These are phyloP conservation scores for Allantophomopsis cytisporea DNA, from an alignment of 2,329 filamentous ascomycete species.

Conservation along the genomic window DNA sequence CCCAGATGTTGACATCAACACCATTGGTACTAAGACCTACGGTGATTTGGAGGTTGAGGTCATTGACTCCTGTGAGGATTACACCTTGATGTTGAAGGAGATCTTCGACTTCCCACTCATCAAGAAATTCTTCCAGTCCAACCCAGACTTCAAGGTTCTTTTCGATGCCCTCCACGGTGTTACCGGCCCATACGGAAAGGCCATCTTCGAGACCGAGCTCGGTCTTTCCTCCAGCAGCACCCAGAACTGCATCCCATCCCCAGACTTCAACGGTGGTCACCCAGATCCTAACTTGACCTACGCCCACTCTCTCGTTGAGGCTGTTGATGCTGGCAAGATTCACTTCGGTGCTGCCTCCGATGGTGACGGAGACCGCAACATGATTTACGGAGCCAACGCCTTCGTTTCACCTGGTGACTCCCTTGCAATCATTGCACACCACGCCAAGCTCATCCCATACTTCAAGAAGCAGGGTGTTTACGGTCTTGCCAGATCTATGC, in stretches of 20 bases:
- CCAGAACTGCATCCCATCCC: conserved; percentile 84
- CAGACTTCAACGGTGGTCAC: conserved; percentile 95
- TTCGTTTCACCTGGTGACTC: conserved; percentile 98
- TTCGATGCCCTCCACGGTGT: conserved; percentile 93
- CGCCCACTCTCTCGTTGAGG: conserved; percentile 85
- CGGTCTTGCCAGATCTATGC: conserved; percentile 93
- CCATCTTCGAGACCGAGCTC: conserved; percentile 90
- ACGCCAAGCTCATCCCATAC: conserved; percentile 92
- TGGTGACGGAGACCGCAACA: conserved; percentile 96
- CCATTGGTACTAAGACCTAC: conserved; percentile 72
- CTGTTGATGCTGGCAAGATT: conserved; percentile 79
- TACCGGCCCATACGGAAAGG: conserved; percentile 86
- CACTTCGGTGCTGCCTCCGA: conserved; percentile 96
- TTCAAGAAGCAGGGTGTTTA: conserved; percentile 97
- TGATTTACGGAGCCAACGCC: conserved; percentile 96
- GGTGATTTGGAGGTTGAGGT: conserved; percentile 87
- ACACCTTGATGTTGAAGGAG: conserved; percentile 88
- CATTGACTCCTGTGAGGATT: conserved; percentile 85
- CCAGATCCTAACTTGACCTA: conserved; percentile 97
- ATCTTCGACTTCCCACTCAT: conserved; percentile 98
- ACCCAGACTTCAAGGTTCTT: conserved; percentile 90
- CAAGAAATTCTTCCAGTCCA: conserved; percentile 77
- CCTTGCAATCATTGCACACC: conserved; percentile 93
- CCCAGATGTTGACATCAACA: conserved; percentile 71
- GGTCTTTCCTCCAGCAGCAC: conserved; percentile 64